Conservation (phyloP, 1,139 yeast species). For the Meyerozyma sp. region DNA sequence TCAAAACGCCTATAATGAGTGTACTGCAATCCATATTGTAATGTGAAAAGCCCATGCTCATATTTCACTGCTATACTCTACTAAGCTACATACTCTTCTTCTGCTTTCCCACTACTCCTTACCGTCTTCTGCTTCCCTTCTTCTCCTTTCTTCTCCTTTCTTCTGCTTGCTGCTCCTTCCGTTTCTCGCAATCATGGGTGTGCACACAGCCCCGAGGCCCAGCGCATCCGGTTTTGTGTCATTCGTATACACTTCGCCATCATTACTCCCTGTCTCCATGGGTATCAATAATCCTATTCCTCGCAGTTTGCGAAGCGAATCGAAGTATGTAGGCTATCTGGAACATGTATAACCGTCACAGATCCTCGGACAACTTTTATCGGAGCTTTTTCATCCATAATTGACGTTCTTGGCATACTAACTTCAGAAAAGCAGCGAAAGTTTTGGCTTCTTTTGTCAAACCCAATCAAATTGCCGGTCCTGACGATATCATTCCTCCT, state of each 20-base stretch:
- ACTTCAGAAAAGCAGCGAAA: conserved; percentile 83
- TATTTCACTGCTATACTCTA: too few relatives aligned
- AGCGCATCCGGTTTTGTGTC: not conserved
- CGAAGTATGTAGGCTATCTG: conserved; percentile 53
- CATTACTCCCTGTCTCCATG: conserved; percentile 12
- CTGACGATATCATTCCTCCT: conserved; percentile 89
- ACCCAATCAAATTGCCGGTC: conserved; percentile 92
- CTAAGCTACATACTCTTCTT: too few relatives aligned
- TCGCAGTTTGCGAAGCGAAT: conserved; percentile 79
- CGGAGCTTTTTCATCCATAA: not conserved
- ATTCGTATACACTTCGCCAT: not conserved
- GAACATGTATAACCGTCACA: not conserved
- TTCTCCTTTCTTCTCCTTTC: too few relatives aligned
- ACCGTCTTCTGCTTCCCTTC: too few relatives aligned
- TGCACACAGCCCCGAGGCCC: not conserved
- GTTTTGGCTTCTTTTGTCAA: conserved; percentile 83
- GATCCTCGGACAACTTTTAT: too few relatives aligned
- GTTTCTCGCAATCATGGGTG: not conserved
- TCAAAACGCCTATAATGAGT: too few relatives aligned
- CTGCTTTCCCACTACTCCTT: too few relatives aligned
- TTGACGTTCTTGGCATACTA: conserved; percentile 4
- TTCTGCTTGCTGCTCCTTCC: not conserved
- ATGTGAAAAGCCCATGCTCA: too few relatives aligned
- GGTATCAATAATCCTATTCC: conserved; percentile 92
- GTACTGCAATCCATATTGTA: too few relatives aligned